Evolutionary conservation across 1,284 basidiomycete genomes (phyloP).

Genomic region (Grifola frondosa): DNA sequence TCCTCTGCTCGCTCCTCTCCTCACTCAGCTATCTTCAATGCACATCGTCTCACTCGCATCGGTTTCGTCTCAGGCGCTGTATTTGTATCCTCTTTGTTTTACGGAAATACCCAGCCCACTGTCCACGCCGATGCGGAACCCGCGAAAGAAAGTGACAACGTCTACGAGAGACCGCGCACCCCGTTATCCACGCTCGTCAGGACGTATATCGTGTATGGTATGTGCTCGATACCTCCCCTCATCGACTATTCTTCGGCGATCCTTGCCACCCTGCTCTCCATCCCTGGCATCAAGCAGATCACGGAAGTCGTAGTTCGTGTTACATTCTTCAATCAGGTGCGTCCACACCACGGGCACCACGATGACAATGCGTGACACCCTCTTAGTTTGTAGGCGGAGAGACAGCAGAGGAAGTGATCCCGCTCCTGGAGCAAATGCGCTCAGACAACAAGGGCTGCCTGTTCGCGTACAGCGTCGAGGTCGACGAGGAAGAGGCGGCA

Average conservation of each 20-base stretch:
- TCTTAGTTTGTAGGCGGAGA: constrained; percentile 87
- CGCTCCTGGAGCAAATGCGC: constrained; percentile 64
- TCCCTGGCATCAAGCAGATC: constrained; percentile 68
- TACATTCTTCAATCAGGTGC: constrained; percentile 85
- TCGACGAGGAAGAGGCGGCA: constrained; percentile 58
- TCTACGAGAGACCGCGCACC: constrained; percentile 13
- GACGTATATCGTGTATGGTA: constrained; percentile 78
- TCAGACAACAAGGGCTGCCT: constrained; percentile 73
- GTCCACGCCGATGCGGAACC: constrained; percentile 17
- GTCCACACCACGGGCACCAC: constrained; percentile 17
- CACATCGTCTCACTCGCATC: constrained; percentile 8
- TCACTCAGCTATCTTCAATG: neutral
- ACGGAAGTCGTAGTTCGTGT: constrained; percentile 72
- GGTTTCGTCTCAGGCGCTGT: constrained; percentile 12
- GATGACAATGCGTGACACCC: constrained; percentile 23
- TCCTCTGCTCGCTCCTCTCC: constrained; percentile 3
- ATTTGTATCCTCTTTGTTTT: constrained; percentile 12
- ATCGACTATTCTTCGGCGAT: constrained; percentile 78
- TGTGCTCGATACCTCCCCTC: constrained; percentile 75
- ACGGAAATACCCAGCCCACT: constrained; percentile 1
- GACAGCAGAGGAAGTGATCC: constrained; percentile 67
- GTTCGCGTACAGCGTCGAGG: constrained; percentile 86
- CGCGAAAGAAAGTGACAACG: neutral
- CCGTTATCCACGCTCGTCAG: constrained; percentile 53
- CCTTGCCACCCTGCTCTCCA: constrained; percentile 56